Evolutionary conservation across 345 rosid species (phyloP), one percentile per base, ranked within the genome.

Genomic region (Citrus hindsii): DNA sequence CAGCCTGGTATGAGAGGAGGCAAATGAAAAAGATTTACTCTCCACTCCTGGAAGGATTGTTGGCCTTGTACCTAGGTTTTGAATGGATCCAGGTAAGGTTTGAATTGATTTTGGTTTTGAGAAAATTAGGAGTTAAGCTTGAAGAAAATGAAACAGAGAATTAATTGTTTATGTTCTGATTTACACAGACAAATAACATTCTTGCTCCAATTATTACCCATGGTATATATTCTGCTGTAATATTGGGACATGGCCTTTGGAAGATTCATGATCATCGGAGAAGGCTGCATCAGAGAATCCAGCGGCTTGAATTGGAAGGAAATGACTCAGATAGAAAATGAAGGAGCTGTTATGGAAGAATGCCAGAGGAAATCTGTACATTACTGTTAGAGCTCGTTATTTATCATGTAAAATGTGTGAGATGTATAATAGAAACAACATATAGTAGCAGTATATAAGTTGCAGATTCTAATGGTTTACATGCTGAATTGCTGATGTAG

Each of bases 1-100:
- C 88, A 96, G 99, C 97, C 65, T 93, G 99, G 99, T 95, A 95
- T 22, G 92, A 95, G 82, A 93, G 92, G 86, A 90, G 99, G 85
- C 98, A 93, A 79, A 91, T 95, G 99, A 95, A 88, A 81, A 93
- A 93, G 88, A 93, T 95, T 55, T 95, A 95, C 87, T 95, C 98
- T 40, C 99, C 98, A 6, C 96, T 95, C 24, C 89, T 95, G 32
- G 98, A 95, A 93, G 98, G 98, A 38, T 84, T 95, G 67, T 85
- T 93, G 79, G 96, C 94, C 10, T 90, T 95, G 62, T 95, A 93
- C 88, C 98, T 93, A 27, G 98, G 99, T 77, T 89, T 92, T 61
- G 97, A 93, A 81, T 95, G 98, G 99, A 89, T 92, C 75, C 93
- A 91, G 97, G 99, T 95, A 83, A 79, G 27, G 9, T 70, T 51